Evolutionary conservation across 2,329 filamentous ascomycete species (phyloP), one percentile per base, ranked within the genome.

Genomic region (Aspergillus sp.): DNA sequence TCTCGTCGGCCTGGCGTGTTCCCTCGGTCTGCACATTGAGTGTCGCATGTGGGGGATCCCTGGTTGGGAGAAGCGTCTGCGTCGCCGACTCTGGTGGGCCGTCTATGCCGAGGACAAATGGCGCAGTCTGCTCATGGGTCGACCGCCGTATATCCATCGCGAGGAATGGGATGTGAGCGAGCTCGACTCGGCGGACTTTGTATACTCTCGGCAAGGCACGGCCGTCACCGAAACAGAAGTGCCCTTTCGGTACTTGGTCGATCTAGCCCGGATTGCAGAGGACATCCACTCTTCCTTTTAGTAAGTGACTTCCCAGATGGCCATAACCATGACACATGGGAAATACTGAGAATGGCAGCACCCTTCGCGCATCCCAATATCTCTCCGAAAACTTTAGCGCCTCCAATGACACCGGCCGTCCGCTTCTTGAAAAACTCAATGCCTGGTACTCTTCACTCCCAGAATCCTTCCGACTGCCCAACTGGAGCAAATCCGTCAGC

Each of bases 41-140:
- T 66, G 59, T 32, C 57, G 56, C 7, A 59, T 59, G 49, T 67
- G 65, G 61, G 64, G 63, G 3, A 61, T 69, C 34, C 65, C 66
- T 1, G 49, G 55, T 2, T 64, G 62, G 57, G 66, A 69, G 41
- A 67, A 67, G 41, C 56, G 65, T 7, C 53, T 69, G 6, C 60
- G 67, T 2, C 50, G 64, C 13, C 54, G 67, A 5, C 49, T 70
- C 6, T 70, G 67, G 65, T 70, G 67, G 67, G 63, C 64, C 5
- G 49, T 69, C 5, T 70, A 67, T 38, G 49, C 60, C 11, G 62
- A 69, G 43, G 67, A 70, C 32, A 69, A 66, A 46, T 69, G 65
- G 60, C 53, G 58, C 4, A 59, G 59, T 7, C 43, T 70, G n/a
- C 53, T 68, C 6, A 50, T 59, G 44, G 67, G 67, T 0, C 56